Percentiles rank a stretch among this genome's conserved stretches.
These are phyloP conservation scores for Backusella morwellensis DNA, from an alignment of 192 early-diverging fungal species.

Conservation along the genomic window DNA sequence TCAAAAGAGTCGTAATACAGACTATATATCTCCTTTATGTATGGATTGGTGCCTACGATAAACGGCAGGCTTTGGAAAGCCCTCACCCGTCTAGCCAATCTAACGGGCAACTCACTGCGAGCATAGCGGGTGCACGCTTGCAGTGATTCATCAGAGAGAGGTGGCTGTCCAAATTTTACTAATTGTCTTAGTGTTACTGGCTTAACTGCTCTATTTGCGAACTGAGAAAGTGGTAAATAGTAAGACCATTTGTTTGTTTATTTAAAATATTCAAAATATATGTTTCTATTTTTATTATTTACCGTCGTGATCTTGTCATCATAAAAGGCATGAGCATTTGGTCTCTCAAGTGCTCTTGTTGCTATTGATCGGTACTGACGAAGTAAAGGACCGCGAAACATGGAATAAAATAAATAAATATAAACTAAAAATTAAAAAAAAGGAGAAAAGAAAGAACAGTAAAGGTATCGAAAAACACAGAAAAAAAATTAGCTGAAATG, in stretches of 20 bases:
- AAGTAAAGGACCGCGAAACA: neutral
- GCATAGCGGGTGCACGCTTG: slow-evolving; percentile 63
- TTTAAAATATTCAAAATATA: neutral
- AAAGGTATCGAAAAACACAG: neutral
- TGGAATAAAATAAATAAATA: neutral
- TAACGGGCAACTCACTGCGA: slow-evolving; percentile 81
- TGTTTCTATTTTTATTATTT: slow-evolving; percentile 8
- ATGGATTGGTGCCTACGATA: slow-evolving; percentile 96
- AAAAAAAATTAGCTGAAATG: neutral
- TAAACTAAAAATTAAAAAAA: neutral
- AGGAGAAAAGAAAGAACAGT: neutral
- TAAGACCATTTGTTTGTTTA: neutral
- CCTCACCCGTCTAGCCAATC: slow-evolving; percentile 83
- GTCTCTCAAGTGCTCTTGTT: slow-evolving; percentile 20
- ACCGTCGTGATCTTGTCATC: slow-evolving; percentile 20
- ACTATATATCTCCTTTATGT: slow-evolving; percentile 80
- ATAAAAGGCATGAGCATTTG: slow-evolving; percentile 6
- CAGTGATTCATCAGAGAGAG: slow-evolving; percentile 48
- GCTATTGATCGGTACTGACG: neutral
- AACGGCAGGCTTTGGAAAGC: slow-evolving; percentile 90
- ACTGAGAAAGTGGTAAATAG: slow-evolving; percentile 30
- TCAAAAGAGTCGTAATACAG: slow-evolving; percentile 82
- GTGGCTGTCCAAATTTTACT: slow-evolving; percentile 69
- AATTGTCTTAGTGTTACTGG: slow-evolving; percentile 80
- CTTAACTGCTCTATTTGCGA: slow-evolving; percentile 55